A percentile compares a stretch with the other conserved stretches of the same genome.
phyloP scores from a whole-genome alignment of 2,329 filamentous ascomycete species.

The Nigrospora osmanthi region DNA sequence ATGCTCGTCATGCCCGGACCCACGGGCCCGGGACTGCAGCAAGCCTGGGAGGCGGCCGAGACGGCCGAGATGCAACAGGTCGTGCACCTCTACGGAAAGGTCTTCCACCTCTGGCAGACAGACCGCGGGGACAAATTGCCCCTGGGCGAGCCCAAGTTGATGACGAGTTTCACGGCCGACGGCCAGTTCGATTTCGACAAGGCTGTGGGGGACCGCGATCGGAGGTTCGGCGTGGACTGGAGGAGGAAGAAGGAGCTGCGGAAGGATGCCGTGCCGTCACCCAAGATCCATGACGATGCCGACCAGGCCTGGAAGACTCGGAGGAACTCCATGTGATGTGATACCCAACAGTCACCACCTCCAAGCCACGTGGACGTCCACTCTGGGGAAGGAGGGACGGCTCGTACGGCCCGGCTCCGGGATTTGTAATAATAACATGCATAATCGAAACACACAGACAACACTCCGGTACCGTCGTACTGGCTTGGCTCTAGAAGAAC shows the following conservation, averaged over 20 bases:
- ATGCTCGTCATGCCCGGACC: slow-evolving; percentile 73
- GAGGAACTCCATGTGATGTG: slow-evolving; percentile 1
- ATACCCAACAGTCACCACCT: no score
- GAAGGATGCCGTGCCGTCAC: slow-evolving; percentile 28
- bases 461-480: no score
- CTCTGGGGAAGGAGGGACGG: no score
- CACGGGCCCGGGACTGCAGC: slow-evolving; percentile 38
- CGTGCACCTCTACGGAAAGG: slow-evolving; percentile 70
- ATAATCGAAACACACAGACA: no score
- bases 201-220: slow-evolving; percentile 35
- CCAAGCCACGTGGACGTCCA: no score
- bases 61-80: slow-evolving; percentile 74
- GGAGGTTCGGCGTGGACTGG: slow-evolving; percentile 36
- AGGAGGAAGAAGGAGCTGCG: slow-evolving; percentile 34
- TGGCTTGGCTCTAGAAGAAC: no score
- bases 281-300: slow-evolving; percentile 29
- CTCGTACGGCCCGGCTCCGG: no score
- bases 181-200: slow-evolving; percentile 40
- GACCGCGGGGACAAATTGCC: slow-evolving; percentile 59
- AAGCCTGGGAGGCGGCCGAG: slow-evolving; percentile 69
- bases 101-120: slow-evolving; percentile 81
- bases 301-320: slow-evolving; percentile 13
- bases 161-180: slow-evolving; percentile 44
- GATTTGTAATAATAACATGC: no score
- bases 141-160: slow-evolving; percentile 43